Evolutionary conservation across 371 early-diverging fungal genomes (phyloP).

Genomic region (Globomyces sp.): DNA sequence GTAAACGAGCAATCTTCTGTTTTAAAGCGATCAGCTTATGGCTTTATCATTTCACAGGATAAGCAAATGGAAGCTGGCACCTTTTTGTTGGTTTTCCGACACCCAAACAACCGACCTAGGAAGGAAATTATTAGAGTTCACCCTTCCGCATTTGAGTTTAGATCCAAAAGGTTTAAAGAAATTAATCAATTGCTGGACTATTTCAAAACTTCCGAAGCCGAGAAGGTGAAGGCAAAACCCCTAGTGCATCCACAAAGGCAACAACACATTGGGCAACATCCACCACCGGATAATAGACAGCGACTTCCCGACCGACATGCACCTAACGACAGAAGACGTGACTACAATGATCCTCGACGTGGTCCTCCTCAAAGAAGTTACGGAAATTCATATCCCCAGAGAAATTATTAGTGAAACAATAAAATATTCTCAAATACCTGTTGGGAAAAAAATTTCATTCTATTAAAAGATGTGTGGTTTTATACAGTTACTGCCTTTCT

Average conservation of each 20-base stretch:
- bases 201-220: conserved; percentile 39
- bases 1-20: conserved; percentile 21
- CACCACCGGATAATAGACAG: neutral
- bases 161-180: conserved; percentile 26
- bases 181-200: conserved; percentile 40
- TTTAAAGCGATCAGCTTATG: conserved; percentile 41
- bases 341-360: no score
- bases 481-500: no score
- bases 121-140: conserved; percentile 40
- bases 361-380: no score
- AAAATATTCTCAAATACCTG: no score
- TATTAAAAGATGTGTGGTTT: no score
- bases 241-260: neutral
- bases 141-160: conserved; percentile 44
- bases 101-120: conserved; percentile 29
- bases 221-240: conserved; percentile 22
- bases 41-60: conserved; percentile 33
- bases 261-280: neutral
- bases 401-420: no score
- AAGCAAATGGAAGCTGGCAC: conserved; percentile 31
- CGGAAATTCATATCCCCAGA: no score
- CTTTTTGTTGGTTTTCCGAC: conserved; percentile 44
- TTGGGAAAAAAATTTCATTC: no score
- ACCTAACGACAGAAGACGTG: no score
- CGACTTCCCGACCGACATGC: neutral